Conservation (phyloP, 345 rosid genomes). For the Atalantia buxifolia region DNA sequence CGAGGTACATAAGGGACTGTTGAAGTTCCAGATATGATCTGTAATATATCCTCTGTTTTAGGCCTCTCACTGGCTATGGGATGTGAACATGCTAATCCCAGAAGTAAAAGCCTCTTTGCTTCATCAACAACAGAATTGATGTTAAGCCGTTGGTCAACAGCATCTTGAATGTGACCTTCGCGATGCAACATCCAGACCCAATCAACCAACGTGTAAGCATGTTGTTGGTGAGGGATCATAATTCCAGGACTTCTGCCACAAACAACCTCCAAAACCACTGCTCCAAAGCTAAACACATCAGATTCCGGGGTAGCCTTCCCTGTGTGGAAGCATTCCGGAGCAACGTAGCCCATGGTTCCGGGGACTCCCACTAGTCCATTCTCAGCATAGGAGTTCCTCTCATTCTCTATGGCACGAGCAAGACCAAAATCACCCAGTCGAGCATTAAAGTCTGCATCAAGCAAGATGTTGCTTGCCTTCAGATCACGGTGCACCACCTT, state of each 20-base stretch:
- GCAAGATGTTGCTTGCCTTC: conserved; percentile 45
- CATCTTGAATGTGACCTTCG: conserved; percentile 30
- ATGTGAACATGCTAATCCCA: conserved; percentile 51
- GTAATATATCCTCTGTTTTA: conserved; percentile 26
- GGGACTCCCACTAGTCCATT: conserved; percentile 20
- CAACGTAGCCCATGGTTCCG: conserved; percentile 41
- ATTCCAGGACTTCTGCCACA: conserved; percentile 29
- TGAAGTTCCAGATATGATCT: conserved; percentile 34
- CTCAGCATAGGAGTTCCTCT: conserved; percentile 39
- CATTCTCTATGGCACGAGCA: conserved; percentile 37
- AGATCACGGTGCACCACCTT: conserved; percentile 47
- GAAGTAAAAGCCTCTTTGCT: conserved; percentile 28
- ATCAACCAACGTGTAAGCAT: conserved; percentile 30
- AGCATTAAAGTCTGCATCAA: conserved; percentile 36
- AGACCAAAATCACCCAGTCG: conserved; percentile 42
- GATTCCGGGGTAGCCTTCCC: conserved; percentile 43
- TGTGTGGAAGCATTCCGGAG: conserved; percentile 46
- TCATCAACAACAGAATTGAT: conserved; percentile 23
- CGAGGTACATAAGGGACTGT: conserved; percentile 36
- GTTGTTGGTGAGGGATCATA: conserved; percentile 23
- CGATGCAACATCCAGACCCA: conserved; percentile 49
- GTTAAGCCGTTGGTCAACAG: conserved; percentile 31
- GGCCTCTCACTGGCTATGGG: conserved; percentile 33
- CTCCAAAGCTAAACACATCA: conserved; percentile 46
- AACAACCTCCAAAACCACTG: conserved; percentile 41